Conservation (phyloP, 176 grass and related monocot genomes). For the Juncus effusus region DNA sequence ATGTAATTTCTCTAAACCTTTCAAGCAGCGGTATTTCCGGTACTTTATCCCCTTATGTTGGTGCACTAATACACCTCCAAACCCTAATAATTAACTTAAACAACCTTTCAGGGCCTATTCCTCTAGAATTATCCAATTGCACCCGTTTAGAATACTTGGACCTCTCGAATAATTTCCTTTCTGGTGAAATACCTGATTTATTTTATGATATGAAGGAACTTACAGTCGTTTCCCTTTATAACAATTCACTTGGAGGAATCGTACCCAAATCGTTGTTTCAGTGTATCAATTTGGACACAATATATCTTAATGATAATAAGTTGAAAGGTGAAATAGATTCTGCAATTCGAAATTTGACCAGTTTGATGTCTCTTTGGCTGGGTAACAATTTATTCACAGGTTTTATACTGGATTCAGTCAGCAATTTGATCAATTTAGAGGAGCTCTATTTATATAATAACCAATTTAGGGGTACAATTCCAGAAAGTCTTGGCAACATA, state of each 20-base stretch:
- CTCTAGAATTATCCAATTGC: constrained; percentile 53
- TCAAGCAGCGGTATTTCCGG: constrained; percentile 35
- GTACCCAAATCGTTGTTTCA: constrained; percentile 57
- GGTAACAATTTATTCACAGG: constrained; percentile 42
- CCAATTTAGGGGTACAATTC: constrained; percentile 55
- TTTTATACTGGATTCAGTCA: constrained; percentile 51
- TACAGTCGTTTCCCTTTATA: constrained; percentile 27
- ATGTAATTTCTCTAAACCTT: constrained; percentile 39
- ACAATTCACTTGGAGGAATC: constrained; percentile 39
- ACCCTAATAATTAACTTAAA: constrained; percentile 26
- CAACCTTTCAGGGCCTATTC: constrained; percentile 44
- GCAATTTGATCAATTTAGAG: constrained; percentile 61
- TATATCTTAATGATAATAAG: constrained; percentile 47
- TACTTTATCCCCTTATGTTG: constrained; percentile 49
- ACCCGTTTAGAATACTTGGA: constrained; percentile 44
- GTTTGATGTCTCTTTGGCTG: constrained; percentile 40
- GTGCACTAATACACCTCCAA: constrained; percentile 29
- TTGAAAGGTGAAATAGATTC: constrained; percentile 50
- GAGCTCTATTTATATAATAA: constrained; percentile 42
- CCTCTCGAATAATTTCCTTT: constrained; percentile 48
- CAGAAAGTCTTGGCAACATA: constrained; percentile 36
- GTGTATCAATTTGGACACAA: constrained; percentile 27
- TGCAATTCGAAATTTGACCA: constrained; percentile 34
- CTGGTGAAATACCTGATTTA: constrained; percentile 56
- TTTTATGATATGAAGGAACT: constrained; percentile 46